Base-by-base conservation (phyloP, 2,329 filamentous ascomycete genomes). In the Lachnellula occidentalis region DNA sequence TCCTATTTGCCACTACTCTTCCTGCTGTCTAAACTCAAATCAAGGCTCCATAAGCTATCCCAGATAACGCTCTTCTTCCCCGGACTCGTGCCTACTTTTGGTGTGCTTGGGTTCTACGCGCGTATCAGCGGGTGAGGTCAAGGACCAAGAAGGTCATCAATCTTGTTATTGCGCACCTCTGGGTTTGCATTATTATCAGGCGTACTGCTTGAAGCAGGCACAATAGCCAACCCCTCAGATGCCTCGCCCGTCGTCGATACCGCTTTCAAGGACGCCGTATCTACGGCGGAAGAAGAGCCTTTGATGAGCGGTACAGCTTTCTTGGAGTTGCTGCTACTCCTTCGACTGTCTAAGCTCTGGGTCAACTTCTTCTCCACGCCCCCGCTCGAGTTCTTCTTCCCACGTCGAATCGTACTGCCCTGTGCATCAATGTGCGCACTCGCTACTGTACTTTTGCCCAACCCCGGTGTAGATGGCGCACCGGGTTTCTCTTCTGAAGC, bases 401-500 rank as follows among this genome's bases (percentile, higher is more conserved):
- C 60, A 7, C 80, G 78, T 3, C 77, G 75, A 64, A 84, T 81
- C 17, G 37, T n/a, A 58, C 82, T 91, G 17, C 90, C 94, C 66
- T 86, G 87, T 2, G 90, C 94, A 69, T 94, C 91, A 39, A 96
- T 88, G 51, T 87, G 87, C 59, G 90, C 91, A 39, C 89, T 87
- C 12, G 90, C 90, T 15, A 96, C 92, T 0, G 94, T 97, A 61
- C 87, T 92, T 71, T 95, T 96, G 39, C 89, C 90, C 52, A 96
- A 80, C 0, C 92, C 92, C 0, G 94, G 92, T 0, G 92, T 97
- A n/a, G 88, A 86, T 0, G 94, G 94, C 42, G 91, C 92, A 1
- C 88, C 88, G 0, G 90, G 84, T 67, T 96, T 96, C 71, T 99
- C 94, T 72, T 99, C 94, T 2, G 83, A 80, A 0, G 94, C 94